Conservation (phyloP, 2,329 filamentous ascomycete species). For the Hypoxylon sp. region DNA sequence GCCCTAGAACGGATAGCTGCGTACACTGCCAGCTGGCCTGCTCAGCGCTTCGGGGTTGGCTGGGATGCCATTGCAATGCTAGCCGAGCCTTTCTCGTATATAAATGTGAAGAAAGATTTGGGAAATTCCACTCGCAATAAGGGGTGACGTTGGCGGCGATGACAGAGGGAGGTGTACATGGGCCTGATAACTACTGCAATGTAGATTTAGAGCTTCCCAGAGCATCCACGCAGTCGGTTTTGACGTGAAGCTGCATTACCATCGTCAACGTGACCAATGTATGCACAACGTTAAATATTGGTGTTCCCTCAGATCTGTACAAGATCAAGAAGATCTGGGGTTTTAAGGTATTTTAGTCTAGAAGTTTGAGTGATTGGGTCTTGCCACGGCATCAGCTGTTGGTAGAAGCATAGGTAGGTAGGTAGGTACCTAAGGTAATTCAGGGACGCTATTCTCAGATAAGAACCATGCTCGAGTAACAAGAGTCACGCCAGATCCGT, state of each 20-base stretch:
- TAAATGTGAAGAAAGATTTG: neutral
- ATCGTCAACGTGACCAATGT: slow-evolving; percentile 16
- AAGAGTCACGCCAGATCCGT: neutral
- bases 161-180: slow-evolving; percentile 10
- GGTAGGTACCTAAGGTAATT: too few relatives aligned
- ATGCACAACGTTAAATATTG: slow-evolving; percentile 13
- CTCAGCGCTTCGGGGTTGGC: slow-evolving; percentile 28
- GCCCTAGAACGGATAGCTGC: slow-evolving; percentile 49
- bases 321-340: neutral
- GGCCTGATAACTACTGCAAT: slow-evolving; percentile 5
- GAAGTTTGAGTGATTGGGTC: neutral
- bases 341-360: neutral
- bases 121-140: slow-evolving; percentile 5
- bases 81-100: slow-evolving; percentile 10
- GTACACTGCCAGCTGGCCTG: slow-evolving; percentile 40
- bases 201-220: slow-evolving; percentile 13
- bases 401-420: too few relatives aligned
- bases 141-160: slow-evolving; percentile 16
- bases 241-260: slow-evolving; percentile 29
- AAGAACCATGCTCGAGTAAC: neutral
- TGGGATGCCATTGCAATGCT: slow-evolving; percentile 20
- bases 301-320: slow-evolving; percentile 2
- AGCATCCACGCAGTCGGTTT: slow-evolving; percentile 30
- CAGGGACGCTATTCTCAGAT: neutral
- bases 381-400: neutral